A percentile compares a stretch with the other conserved stretches of the same genome.
phyloP scores from a whole-genome alignment of 2,329 filamentous ascomycete genomes.

The Epichloe typhina region DNA sequence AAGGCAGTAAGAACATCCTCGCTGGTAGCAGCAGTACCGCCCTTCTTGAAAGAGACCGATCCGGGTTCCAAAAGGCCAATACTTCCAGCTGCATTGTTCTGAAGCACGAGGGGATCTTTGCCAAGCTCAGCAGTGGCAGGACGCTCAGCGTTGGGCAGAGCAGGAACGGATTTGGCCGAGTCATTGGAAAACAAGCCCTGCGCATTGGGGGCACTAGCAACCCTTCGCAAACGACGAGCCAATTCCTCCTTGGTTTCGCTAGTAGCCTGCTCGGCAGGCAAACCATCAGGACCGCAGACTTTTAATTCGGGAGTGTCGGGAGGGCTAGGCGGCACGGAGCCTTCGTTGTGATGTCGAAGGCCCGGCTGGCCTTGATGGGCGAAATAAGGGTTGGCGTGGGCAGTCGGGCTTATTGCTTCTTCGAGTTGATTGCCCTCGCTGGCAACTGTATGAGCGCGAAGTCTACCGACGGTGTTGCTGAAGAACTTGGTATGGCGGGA shows the following conservation, averaged over 20 bases:
- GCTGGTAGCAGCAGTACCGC: slow-evolving; percentile 27
- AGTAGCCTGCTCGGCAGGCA: slow-evolving; percentile 53
- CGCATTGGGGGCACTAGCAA: slow-evolving; percentile 92
- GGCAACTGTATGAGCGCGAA: slow-evolving; percentile 78
- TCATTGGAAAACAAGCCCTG: slow-evolving; percentile 68
- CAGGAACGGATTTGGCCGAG: slow-evolving; percentile 8
- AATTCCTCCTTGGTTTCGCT: slow-evolving; percentile 84
- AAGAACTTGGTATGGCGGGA: slow-evolving; percentile 84
- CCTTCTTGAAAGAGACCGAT: slow-evolving; percentile 15
- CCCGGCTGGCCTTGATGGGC: slow-evolving; percentile 89
- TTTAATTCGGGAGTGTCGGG: slow-evolving; percentile 77
- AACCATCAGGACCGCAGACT: slow-evolving; percentile 53
- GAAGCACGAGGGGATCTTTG: slow-evolving; percentile 57
- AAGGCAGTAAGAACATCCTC: slow-evolving; percentile 46
- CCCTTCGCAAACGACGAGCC: slow-evolving; percentile 80
- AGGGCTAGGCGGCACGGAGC: slow-evolving; percentile 82
- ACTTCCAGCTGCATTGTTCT: slow-evolving; percentile 27
- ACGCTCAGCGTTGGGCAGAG: slow-evolving; percentile 44
- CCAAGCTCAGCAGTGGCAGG: slow-evolving; percentile 77
- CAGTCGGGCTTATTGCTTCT: slow-evolving; percentile 79
- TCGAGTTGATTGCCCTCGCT: slow-evolving; percentile 88
- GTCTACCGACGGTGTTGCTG: slow-evolving; percentile 70
- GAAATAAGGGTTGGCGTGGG: slow-evolving; percentile 94
- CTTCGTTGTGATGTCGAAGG: slow-evolving; percentile 87
- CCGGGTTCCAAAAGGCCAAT: slow-evolving; percentile 16